Evolutionary conservation across 768 basidiomycete genomes (phyloP).

Genomic region (Hypsizygus marmoreus): DNA sequence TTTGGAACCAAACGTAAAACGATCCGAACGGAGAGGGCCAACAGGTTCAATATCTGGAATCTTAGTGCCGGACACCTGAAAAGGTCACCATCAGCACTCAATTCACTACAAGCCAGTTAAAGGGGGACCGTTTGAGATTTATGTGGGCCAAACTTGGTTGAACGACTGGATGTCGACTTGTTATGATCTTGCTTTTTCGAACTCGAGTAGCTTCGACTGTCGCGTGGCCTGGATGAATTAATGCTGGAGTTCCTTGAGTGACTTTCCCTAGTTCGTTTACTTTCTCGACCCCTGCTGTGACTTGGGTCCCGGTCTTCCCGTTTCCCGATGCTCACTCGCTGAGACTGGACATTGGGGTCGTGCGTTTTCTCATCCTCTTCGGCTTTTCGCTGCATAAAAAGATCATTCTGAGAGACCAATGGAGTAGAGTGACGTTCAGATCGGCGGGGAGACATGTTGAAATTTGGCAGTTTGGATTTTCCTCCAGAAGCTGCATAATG

Average conservation of each 20-base stretch:
- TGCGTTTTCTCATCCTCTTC: constrained; percentile 22
- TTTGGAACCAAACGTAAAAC: no score
- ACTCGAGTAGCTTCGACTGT: constrained; percentile 12
- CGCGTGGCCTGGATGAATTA: constrained; percentile 13
- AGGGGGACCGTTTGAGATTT: constrained; percentile 9
- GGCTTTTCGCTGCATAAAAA: constrained; percentile 37
- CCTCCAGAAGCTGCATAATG: no score
- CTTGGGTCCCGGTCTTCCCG: constrained; percentile 5
- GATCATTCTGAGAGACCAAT: constrained; percentile 44
- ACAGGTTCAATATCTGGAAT: constrained; percentile 8
- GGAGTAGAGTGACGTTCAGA: constrained; percentile 33
- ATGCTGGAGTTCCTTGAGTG: constrained; percentile 4
- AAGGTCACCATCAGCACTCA: neutral
- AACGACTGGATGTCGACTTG: neutral
- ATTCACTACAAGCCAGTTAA: neutral
- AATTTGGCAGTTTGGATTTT: constrained; percentile 6
- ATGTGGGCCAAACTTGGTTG: neutral
- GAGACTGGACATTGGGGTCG: constrained; percentile 1
- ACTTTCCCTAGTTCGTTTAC: constrained; percentile 8
- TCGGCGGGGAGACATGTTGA: constrained; percentile 9
- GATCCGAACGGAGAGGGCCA: no score
- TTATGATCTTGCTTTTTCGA: constrained; percentile 13
- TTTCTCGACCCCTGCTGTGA: constrained; percentile 10
- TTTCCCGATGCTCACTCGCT: constrained; percentile 5
- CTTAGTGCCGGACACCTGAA: constrained; percentile 13